Evolutionary conservation across 176 grass and related monocot genomes (phyloP).

Genomic region (Oryza punctata): DNA sequence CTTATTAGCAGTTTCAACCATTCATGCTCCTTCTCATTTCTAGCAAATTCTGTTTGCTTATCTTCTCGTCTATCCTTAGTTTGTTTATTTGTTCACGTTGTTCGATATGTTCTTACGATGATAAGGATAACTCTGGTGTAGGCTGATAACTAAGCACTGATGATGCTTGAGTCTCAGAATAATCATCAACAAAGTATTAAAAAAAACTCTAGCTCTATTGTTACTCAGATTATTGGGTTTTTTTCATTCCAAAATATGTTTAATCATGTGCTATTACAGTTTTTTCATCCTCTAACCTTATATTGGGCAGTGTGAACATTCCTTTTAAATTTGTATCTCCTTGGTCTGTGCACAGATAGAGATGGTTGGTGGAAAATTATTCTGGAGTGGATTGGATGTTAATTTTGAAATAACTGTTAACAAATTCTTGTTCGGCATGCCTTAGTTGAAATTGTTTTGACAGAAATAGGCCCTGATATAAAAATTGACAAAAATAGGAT

Average conservation of each 20-base stretch:
- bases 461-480: conserved; percentile 12
- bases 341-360: background rate
- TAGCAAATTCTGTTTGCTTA: background rate
- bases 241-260: too few species aligned
- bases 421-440: background rate
- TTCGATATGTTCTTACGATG: conserved; percentile 4
- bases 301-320: background rate
- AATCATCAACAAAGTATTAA: background rate
- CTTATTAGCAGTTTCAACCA: background rate
- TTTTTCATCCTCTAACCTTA: background rate
- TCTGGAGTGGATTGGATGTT: background rate
- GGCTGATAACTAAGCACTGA: background rate
- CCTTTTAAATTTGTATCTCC: background rate
- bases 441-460: conserved; percentile 24
- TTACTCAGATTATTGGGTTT: background rate
- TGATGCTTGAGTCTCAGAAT: background rate
- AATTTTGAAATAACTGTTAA: background rate
- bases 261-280: background rate
- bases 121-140: conserved; percentile 5
- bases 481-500: background rate
- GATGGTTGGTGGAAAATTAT: background rate
- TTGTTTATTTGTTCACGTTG: conserved; percentile 6
- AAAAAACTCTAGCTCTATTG: background rate
- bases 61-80: conserved; percentile 13
- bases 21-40: conserved; percentile 31